Evolutionary conservation across 352 stramenopile genomes (phyloP), one percentile per base, ranked within the genome.

Genomic region (Phytophthora rubi): DNA sequence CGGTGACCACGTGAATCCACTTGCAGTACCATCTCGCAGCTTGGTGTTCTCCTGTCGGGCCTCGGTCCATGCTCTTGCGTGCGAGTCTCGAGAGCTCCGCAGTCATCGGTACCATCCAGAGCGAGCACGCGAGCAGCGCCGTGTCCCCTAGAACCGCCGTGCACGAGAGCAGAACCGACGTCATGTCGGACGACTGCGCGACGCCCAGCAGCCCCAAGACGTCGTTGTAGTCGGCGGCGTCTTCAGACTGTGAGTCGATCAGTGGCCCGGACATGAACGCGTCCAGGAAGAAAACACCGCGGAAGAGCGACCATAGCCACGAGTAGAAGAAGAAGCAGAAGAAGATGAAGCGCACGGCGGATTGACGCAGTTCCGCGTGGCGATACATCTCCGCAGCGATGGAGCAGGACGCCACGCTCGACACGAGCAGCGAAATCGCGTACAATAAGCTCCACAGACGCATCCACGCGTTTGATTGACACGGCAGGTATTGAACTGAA

Each of bases 321-420:
- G 83, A 61, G 71, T 86, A 88, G 61, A 83, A 78, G 71, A 89
- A 88, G 58, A 88, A 85, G 52, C 74, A 85, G 68, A 86, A 78
- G 64, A 88, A 70, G 10, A 88, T 67, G 68, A 79, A 86, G 49
- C 71, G 76, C 39, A 85, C 76, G 10, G 75, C 78, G 12, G 81
- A 89, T 42, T 72, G 53, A 49, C 69, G 74, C 56, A 81, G 53
- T 51, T 85, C 75, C 6, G 68, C 76, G 53, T 83, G 71, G 47
- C 44, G 66, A 52, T 81, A 81, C 30, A 86, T 71, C 9, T 62
- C 59, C 21, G 62, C 71, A 2, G 79, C 71, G 52, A 86, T 79
- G 16, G 62, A 59, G 23, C 64, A 80, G n/a, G 76, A 76, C n/a
- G 81, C 69, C 23, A 77, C 48, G 47, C 71, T 80, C 42, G 76